Evolutionary conservation across 2,329 filamentous ascomycete genomes (phyloP).

Genomic region (Aspergillus ochraceoroseus): DNA sequence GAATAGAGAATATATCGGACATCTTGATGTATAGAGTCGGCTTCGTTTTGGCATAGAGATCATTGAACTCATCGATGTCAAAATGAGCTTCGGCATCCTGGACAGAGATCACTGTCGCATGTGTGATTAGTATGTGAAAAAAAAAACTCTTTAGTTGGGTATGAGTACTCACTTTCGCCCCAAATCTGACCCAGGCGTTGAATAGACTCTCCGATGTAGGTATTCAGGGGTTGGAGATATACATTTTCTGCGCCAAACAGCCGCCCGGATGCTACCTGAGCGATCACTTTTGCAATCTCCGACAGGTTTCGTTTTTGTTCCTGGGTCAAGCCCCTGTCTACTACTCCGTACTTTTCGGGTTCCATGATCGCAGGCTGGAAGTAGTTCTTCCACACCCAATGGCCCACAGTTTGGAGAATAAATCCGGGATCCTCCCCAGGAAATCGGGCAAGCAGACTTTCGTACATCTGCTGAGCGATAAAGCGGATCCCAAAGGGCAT

Average conservation of each 20-base stretch:
- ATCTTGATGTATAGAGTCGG: conserved; percentile 99
- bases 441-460: conserved; percentile 71
- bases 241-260: conserved; percentile 92
- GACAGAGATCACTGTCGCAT: conserved; percentile 64
- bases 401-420: conserved; percentile 75
- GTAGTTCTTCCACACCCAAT: conserved; percentile 94
- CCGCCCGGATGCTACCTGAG: conserved; percentile 81
- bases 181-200: conserved; percentile 72
- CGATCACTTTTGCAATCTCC: conserved; percentile 85
- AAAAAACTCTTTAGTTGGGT: neutral
- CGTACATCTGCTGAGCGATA: conserved; percentile 78
- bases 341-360: conserved; percentile 87
- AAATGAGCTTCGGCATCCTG: conserved; percentile 86
- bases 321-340: conserved; percentile 82
- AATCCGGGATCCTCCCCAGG: conserved; percentile 70
- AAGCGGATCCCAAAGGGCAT: conserved; percentile 94
- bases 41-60: conserved; percentile 92
- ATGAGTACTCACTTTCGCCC: conserved; percentile 50
- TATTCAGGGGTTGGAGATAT: conserved; percentile 91
- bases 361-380: conserved; percentile 82
- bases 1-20: conserved; percentile 93
- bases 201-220: conserved; percentile 79
- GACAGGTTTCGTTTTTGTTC: conserved; percentile 87
- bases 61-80: conserved; percentile 98
- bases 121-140: conserved; percentile 31